A percentile compares a stretch with the other conserved stretches of the same genome.
phyloP scores from a whole-genome alignment of 495 filamentous ascomycete genomes.

The Aspergillus mulundensis region DNA sequence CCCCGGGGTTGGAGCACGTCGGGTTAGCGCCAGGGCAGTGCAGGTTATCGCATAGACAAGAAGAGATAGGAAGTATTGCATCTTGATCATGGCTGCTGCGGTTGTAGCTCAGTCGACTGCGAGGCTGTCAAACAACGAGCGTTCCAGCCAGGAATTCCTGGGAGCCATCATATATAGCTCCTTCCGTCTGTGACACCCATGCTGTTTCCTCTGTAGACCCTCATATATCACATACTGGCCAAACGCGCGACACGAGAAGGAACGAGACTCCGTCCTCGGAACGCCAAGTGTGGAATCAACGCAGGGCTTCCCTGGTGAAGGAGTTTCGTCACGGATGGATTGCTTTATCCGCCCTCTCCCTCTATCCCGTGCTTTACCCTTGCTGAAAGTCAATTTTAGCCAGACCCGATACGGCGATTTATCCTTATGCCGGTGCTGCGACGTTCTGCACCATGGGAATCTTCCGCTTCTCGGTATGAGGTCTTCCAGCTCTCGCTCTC shows the following conservation, averaged over 20 bases:
- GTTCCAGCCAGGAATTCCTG: neutral
- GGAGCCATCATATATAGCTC: neutral
- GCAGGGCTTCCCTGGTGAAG: neutral
- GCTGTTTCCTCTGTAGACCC: neutral
- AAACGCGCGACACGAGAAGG: neutral
- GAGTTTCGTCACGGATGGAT: neutral
- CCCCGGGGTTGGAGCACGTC: conserved; percentile 14
- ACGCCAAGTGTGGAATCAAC: neutral
- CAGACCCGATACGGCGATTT: neutral
- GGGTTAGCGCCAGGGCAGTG: conserved; percentile 1
- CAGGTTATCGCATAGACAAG: conserved; percentile 10
- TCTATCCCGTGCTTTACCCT: neutral
- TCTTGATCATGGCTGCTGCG: neutral
- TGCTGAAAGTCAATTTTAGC: neutral
- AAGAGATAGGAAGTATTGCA: conserved; percentile 4
- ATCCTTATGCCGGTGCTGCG: neutral
- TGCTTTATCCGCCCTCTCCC: neutral
- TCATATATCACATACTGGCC: neutral
- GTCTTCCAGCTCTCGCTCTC: too few relatives aligned
- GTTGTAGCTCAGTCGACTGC: neutral
- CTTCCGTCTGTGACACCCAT: neutral
- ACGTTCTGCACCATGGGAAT: neutral
- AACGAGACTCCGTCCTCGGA: neutral
- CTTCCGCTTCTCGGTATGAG: neutral
- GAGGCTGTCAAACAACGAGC: neutral